Conservation (phyloP, 2,329 filamentous ascomycete genomes). For the Sporothrix brunneoviolacea region DNA sequence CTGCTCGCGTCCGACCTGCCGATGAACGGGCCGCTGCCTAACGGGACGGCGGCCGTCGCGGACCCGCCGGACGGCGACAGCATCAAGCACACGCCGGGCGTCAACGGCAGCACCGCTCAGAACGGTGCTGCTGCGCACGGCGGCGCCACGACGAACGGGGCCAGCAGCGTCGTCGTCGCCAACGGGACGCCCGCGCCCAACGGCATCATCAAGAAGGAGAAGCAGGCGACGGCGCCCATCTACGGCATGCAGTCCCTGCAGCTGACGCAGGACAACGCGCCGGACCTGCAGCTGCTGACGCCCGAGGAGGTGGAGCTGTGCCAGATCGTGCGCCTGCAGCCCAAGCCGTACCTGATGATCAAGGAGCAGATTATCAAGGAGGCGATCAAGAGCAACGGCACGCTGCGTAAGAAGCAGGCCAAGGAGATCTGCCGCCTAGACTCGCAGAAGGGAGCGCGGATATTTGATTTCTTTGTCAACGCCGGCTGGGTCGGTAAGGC, state of each 20-base stretch:
- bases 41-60: constrained; percentile 39
- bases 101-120: constrained; percentile 27
- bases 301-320: constrained; percentile 82
- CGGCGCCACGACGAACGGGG: too few species aligned
- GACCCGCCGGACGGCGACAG: constrained; percentile 12
- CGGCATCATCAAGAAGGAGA: constrained; percentile 38
- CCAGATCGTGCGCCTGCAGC: constrained; percentile 74
- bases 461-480: constrained; percentile 94
- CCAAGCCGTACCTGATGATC: constrained; percentile 90
- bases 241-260: constrained; percentile 57
- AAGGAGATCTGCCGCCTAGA: constrained; percentile 81
- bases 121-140: too few species aligned
- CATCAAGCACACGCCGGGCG: constrained; percentile 1
- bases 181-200: constrained; percentile 29
- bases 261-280: constrained; percentile 66
- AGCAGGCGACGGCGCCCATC: constrained; percentile 49
- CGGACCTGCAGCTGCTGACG: constrained; percentile 79
- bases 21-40: constrained; percentile 32
- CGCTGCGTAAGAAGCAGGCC: constrained; percentile 88
- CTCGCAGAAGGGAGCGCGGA: constrained; percentile 71
- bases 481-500: constrained; percentile 87
- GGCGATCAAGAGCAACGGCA: constrained; percentile 80
- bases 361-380: constrained; percentile 91
- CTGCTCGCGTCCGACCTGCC: constrained; percentile 69
- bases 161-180: constrained; percentile 26